Evolutionary conservation across 495 filamentous ascomycete species (phyloP).

Genomic region (Rhypophila decipiens): DNA sequence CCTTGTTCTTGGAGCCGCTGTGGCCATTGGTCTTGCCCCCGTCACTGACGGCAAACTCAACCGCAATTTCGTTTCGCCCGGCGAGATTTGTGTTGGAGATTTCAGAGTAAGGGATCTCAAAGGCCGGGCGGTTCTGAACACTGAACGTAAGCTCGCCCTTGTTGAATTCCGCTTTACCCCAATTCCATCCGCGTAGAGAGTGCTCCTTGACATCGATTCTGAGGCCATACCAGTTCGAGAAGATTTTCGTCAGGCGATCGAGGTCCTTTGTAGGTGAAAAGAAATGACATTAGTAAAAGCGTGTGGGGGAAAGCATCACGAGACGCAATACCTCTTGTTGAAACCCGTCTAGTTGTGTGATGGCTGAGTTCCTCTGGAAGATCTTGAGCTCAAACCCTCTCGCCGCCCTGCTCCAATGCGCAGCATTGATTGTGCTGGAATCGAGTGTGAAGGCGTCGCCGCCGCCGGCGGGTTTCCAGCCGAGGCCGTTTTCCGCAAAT

Average conservation of each 20-base stretch:
- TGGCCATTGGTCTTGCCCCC: conserved; percentile 69
- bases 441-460: conserved; percentile 91
- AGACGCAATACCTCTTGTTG: conserved; percentile 75
- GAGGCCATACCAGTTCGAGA: conserved; percentile 94
- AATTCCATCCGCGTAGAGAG: conserved; percentile 96
- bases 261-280: conserved; percentile 78
- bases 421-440: conserved; percentile 67
- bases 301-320: too few relatives aligned
- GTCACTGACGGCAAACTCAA: conserved; percentile 75
- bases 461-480: conserved; percentile 83
- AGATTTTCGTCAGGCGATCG: conserved; percentile 79
- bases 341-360: conserved; percentile 94
- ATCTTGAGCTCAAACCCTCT: conserved; percentile 93
- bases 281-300: too few relatives aligned
- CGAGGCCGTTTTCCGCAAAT: conserved; percentile 85
- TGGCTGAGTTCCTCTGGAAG: conserved; percentile 68
- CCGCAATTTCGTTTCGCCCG: conserved; percentile 94
- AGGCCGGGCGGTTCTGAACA: conserved; percentile 93
- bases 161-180: conserved; percentile 96
- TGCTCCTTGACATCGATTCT: conserved; percentile 90
- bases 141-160: conserved; percentile 94
- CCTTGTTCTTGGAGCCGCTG: conserved; percentile 55
- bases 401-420: conserved; percentile 93
- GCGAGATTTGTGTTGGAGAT: conserved; percentile 97
- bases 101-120: conserved; percentile 95